Conservation (phyloP, 2,329 filamentous ascomycete genomes). For the Orbilia ellipsospora region DNA sequence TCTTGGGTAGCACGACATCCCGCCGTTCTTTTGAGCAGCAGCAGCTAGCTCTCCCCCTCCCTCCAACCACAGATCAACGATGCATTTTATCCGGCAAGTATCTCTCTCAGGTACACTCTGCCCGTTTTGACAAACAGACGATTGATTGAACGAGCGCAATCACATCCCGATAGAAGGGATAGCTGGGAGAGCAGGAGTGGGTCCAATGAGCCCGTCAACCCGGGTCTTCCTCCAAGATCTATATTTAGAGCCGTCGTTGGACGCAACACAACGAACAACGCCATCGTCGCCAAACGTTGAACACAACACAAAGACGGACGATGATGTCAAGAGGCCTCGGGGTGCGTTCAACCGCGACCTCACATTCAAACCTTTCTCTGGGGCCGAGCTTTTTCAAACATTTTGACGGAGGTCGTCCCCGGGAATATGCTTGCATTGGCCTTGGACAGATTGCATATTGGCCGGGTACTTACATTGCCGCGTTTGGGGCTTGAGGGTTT, state of each 20-base stretch:
- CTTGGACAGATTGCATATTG: too few species aligned
- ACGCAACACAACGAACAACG: not conserved
- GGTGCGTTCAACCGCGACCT: not conserved
- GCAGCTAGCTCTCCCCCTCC: conserved; percentile 4
- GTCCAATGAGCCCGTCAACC: not conserved
- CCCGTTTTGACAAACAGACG: not conserved
- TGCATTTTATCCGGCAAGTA: conserved; percentile 1
- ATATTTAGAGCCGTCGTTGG: conserved; percentile 10
- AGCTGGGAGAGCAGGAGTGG: not conserved
- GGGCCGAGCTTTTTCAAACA: not conserved
- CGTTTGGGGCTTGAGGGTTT: conserved; percentile 21
- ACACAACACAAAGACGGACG: not conserved
- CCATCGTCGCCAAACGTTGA: too few species aligned
- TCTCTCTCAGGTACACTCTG: not conserved
- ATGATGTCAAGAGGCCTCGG: not conserved
- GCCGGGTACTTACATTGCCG: not conserved
- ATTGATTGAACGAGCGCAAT: not conserved
- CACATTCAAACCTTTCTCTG: not conserved
- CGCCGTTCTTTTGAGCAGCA: not conserved
- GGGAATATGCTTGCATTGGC: not conserved
- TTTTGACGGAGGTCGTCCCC: not conserved
- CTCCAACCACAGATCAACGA: not conserved
- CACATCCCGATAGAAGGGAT: not conserved
- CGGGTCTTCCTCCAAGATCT: conserved; percentile 1
- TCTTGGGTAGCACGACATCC: conserved; percentile 28